A percentile compares a stretch with the other conserved stretches of the same genome.
These are phyloP conservation scores for Biscogniauxia marginata DNA, from an alignment of 2,329 filamentous ascomycete genomes.

Conservation along the genomic window DNA sequence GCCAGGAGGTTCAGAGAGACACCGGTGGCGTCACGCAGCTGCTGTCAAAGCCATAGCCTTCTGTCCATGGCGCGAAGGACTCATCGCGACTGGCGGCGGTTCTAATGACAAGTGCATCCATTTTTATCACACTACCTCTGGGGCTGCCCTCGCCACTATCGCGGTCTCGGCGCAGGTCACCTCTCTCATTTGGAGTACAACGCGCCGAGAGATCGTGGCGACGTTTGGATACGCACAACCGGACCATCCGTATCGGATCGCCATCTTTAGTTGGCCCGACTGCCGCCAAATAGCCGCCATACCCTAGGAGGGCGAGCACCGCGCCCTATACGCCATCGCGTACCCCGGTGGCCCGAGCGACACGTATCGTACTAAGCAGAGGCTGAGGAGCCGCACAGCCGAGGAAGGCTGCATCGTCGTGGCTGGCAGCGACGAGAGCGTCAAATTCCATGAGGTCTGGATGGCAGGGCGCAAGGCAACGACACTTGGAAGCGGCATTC, in stretches of 20 bases:
- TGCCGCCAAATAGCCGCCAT: constrained; percentile 84
- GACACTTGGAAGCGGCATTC: constrained; percentile 54
- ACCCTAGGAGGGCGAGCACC: constrained; percentile 75
- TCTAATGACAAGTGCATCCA: constrained; percentile 94
- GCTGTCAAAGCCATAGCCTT: constrained; percentile 97
- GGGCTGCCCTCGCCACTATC: constrained; percentile 83
- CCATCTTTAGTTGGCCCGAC: constrained; percentile 91
- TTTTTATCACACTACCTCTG: constrained; percentile 87
- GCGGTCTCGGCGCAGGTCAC: constrained; percentile 93
- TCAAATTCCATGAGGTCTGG: constrained; percentile 97
- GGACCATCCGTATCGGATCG: constrained; percentile 84
- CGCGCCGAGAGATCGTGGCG: constrained; percentile 81
- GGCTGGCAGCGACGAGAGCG: constrained; percentile 84
- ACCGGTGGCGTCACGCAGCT: constrained; percentile 76
- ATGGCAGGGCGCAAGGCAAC: constrained; percentile 57
- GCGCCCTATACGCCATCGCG: constrained; percentile 83
- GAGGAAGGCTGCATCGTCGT: constrained; percentile 86
- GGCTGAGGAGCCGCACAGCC: constrained; percentile 48
- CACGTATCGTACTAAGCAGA: constrained; percentile 50
- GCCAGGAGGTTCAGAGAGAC: constrained; percentile 57
- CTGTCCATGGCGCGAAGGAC: constrained; percentile 85
- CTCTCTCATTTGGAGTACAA: constrained; percentile 84
- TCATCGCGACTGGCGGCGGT: constrained; percentile 88
- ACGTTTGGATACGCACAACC: constrained; percentile 94
- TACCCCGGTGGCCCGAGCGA: constrained; percentile 60